Evolutionary conservation across 345 rosid species (phyloP), one percentile per base, ranked within the genome.

Genomic region (Atalantia buxifolia): DNA sequence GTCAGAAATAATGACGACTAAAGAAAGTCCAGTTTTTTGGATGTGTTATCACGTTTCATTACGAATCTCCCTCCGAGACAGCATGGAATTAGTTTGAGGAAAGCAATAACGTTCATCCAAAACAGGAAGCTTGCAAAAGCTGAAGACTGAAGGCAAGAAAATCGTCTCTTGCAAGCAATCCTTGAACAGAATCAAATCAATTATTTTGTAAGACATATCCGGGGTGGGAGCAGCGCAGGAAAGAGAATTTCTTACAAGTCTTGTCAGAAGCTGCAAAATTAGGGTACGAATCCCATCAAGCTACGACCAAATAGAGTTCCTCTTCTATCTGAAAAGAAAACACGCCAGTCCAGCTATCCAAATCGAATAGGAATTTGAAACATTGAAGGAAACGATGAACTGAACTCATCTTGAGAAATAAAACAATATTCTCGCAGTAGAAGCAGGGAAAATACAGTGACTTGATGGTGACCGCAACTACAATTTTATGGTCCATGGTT

Each of bases 121-220:
- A 61, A 28, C 67, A 66, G 24, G n/a, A 69, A 60, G 50, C 33
- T 16, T 35, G 73, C 72, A 60, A 16, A 74, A 40, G 33, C 77
- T 61, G 56, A 55, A 53, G 67, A 66, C 65, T 53, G 50, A 45
- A 13, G 50, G 50, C 50, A 45, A 45, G 50, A 45, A 45, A 45
- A 45, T 45, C 50, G 9, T 45, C 50, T 18, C 50, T 12, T 45
- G 50, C 50, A 45, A 45, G 50, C 50, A 45, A 45, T 45, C 50
- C 64, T 50, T 27, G 4, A 6, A 50, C 2, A 5, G 22, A 71
- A 31, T 14, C 22, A 66, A 66, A 28, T 7, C 21, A 9, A 22
- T 53, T 56, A 9, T 14, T 53, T 53, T 14, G 12, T 16, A 33
- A 72, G 50, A 72, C 76, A 57, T 55, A 35, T 18, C 45, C 71